Percentiles rank a stretch among this genome's conserved stretches.
These are phyloP conservation scores for Magnaporthiopsis incrustans DNA, from an alignment of 2,329 filamentous ascomycete genomes.

Conservation along the genomic window DNA sequence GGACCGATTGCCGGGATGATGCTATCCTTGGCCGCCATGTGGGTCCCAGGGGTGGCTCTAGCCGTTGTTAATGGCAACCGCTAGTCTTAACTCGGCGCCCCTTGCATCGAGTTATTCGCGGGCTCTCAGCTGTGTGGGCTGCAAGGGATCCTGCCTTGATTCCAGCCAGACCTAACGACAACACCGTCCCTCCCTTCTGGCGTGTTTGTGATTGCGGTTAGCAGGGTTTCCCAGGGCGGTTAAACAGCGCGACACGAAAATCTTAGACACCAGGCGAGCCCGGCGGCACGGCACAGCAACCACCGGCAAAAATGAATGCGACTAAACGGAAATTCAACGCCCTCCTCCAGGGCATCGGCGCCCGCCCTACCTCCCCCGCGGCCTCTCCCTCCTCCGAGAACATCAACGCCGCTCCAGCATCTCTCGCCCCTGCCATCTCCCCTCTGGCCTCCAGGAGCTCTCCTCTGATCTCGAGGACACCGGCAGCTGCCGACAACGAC, in stretches of 20 bases:
- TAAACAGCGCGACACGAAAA: not conserved
- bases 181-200: not conserved
- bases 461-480: slow-evolving; percentile 8
- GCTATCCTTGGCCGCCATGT: not conserved
- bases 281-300: not conserved
- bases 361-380: slow-evolving; percentile 32
- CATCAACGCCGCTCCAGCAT: slow-evolving; percentile 7
- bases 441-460: slow-evolving; percentile 2
- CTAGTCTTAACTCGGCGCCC: not conserved
- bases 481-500: slow-evolving; percentile 12
- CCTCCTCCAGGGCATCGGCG: slow-evolving; percentile 60
- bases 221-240: not conserved
- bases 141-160: not conserved
- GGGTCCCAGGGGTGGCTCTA: not conserved
- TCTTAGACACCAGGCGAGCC: not conserved
- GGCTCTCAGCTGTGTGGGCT: not conserved
- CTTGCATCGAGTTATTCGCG: not conserved
- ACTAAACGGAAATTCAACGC: slow-evolving; percentile 81
- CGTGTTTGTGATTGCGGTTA: not conserved
- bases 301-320: slow-evolving; percentile 49
- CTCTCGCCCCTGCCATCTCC: not conserved
- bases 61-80: not conserved
- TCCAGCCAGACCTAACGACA: not conserved
- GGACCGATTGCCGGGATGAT: not conserved
- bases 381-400: slow-evolving; percentile 19